Conservation (phyloP, 1,284 basidiomycete species). For the Coriolopsis trogii region DNA sequence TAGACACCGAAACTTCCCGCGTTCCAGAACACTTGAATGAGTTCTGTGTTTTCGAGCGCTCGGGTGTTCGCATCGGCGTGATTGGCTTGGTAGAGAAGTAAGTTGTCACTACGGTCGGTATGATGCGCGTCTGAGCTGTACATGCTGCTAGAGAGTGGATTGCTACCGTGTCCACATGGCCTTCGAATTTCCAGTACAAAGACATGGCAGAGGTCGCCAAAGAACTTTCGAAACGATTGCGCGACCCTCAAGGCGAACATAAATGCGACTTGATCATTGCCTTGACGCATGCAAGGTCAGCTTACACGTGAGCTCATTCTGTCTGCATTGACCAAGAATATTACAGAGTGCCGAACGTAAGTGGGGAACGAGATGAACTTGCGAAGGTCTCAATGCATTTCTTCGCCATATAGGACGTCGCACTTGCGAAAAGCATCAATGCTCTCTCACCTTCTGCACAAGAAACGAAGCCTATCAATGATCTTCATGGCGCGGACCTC, state of each 20-base stretch:
- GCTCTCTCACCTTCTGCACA: conserved; percentile 64
- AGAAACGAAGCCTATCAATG: conserved; percentile 43
- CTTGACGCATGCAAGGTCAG: conserved; percentile 74
- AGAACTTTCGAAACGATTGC: conserved; percentile 69
- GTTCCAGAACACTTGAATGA: conserved; percentile 61
- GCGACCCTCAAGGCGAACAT: conserved; percentile 71
- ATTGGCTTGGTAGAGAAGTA: conserved; percentile 87
- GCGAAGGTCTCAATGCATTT: not conserved
- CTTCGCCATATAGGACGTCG: conserved; percentile 61
- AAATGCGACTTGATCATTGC: conserved; percentile 82
- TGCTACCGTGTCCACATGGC: conserved; percentile 83
- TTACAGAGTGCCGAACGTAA: conserved; percentile 34
- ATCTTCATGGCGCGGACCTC: conserved; percentile 81
- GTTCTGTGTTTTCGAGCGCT: conserved; percentile 66
- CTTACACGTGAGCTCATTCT: not conserved
- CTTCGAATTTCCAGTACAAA: conserved; percentile 67
- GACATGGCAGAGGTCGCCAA: conserved; percentile 70
- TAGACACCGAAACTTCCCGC: conserved; percentile 61
- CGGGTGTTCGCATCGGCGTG: conserved; percentile 73
- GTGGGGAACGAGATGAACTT: too few relatives aligned
- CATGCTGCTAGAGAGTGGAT: conserved; percentile 75
- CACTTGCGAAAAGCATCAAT: conserved; percentile 62
- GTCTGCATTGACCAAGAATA: not conserved
- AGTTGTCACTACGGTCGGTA: conserved; percentile 19
- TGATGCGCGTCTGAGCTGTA: not conserved